Base-by-base conservation (phyloP, 805 yeast species). In the Candida stauntonica region DNA sequence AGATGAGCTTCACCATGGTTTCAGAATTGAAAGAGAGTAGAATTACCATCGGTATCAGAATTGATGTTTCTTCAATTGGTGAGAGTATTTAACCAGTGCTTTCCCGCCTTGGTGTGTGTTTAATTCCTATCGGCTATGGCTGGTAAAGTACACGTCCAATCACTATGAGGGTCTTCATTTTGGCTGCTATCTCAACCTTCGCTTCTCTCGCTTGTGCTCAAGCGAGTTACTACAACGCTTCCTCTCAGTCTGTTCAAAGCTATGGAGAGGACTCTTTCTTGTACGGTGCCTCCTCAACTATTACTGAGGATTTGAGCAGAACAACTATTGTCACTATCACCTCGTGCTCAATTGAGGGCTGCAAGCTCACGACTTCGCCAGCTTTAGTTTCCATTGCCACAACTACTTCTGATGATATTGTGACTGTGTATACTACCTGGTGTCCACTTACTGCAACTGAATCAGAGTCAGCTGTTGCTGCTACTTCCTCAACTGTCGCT, bases 331-430 rank as follows among this genome's bases (percentile, higher is more conserved):
- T 52, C 13, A 46, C 52, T 2, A 33, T 47, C 21, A 47, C 54
- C 4, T 45, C 50, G 2, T 54, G 58, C 29, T 33, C 39, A 4
- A 17, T 38, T 4, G 24, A 42, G 9, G 38, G 26, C 7, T 51
- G 57, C 19, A 11, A 35, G 7, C 17, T 31, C 16, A 51, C 54
- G 2, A 27, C 44, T 11, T 41, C 53, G 3, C 33, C 44, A 1
- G 53, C 55, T 7, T 28, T 44, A 21, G 48, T 51, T 8, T 38
- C 52, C 15, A 51, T 61, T 33, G 62, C 64, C 27, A 65, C 67
- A 24, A 56, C 55, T 27, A 62, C 68, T 30, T 50, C 51, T 17
- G 41, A 52, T 50, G 63, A 62, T 48, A 57, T 42, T 23, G 41
- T 48, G 17, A 55, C 54, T 15, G 47, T 39, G 24, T 46, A 43